A percentile compares a stretch with the other conserved stretches of the same genome.
Conservation (phyloP, 805 yeast species). For the Yarrowia keelungensis region DNA sequence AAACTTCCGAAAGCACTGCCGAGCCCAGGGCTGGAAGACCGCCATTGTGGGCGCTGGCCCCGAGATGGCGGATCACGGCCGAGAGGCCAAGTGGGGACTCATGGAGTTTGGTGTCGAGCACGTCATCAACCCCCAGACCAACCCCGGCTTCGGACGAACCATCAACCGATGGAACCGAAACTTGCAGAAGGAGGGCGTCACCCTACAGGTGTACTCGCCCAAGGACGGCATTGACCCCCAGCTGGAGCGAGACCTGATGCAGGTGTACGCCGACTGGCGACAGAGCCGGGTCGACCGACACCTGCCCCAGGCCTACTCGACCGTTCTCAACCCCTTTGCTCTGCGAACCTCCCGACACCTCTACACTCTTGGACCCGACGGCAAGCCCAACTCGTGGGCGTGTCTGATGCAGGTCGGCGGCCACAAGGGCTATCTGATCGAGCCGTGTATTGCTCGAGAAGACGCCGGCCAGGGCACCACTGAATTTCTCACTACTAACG, state of each 20-base stretch:
- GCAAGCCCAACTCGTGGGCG: slow-evolving; percentile 38
- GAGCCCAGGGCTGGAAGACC: slow-evolving; percentile 14
- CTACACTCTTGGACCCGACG: slow-evolving; percentile 33
- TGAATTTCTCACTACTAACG: slow-evolving; percentile 34
- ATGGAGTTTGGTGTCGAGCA: slow-evolving; percentile 38
- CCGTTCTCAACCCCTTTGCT: slow-evolving; percentile 33
- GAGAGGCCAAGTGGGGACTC: slow-evolving; percentile 26
- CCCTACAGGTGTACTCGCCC: slow-evolving; percentile 17
- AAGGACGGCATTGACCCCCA: slow-evolving; percentile 31
- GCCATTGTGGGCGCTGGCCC: slow-evolving; percentile 36
- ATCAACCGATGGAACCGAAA: slow-evolving; percentile 36
- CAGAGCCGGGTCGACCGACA: slow-evolving; percentile 32
- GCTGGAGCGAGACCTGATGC: slow-evolving; percentile 28
- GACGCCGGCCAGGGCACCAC: slow-evolving; percentile 38
- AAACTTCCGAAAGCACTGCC: slow-evolving; percentile 20
- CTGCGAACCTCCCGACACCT: slow-evolving; percentile 32
- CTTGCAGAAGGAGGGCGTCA: slow-evolving; percentile 26
- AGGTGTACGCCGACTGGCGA: slow-evolving; percentile 36
- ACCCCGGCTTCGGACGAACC: slow-evolving; percentile 31
- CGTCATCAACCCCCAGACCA: slow-evolving; percentile 37
- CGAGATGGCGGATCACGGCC: slow-evolving; percentile 19
- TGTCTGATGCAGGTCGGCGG: slow-evolving; percentile 35
- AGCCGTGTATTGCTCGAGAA: slow-evolving; percentile 36
- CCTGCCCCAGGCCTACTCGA: slow-evolving; percentile 36
- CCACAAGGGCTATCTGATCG: slow-evolving; percentile 35